These are phyloP conservation scores for Trypanosoma lewisi DNA, from an alignment of 208 protist species.

Conservation along the genomic window DNA sequence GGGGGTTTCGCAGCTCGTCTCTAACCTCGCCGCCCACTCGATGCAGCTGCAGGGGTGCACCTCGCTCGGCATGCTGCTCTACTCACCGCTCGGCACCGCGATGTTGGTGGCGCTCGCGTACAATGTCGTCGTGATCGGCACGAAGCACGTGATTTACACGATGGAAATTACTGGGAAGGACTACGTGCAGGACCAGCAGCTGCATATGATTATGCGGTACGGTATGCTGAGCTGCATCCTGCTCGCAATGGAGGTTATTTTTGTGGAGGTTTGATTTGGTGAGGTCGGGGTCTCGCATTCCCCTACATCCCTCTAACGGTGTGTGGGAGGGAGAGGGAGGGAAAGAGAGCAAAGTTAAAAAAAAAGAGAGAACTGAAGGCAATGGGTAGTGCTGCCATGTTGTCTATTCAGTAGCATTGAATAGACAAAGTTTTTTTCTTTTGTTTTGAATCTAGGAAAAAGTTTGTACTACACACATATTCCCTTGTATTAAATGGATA, in stretches of 20 bases:
- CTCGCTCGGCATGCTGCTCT: conserved; percentile 68
- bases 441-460: background rate
- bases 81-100: conserved; percentile 72
- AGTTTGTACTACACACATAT: background rate
- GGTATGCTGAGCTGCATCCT: conserved; percentile 78
- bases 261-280: conserved; percentile 71
- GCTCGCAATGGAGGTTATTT: conserved; percentile 81
- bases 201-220: conserved; percentile 83
- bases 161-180: conserved; percentile 88
- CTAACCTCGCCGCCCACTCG: conserved; percentile 64
- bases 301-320: too few relatives aligned
- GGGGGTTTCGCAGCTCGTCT: conserved; percentile 20
- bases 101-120: conserved; percentile 81
- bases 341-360: too few relatives aligned
- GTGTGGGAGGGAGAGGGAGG: too few relatives aligned
- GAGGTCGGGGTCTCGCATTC: background rate
- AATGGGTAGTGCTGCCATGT: too few relatives aligned
- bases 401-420: background rate
- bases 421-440: background rate
- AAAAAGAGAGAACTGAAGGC: too few relatives aligned
- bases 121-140: conserved; percentile 81
- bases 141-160: conserved; percentile 82
- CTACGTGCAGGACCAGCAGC: conserved; percentile 88
- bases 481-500: background rate
- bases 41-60: conserved; percentile 52